Base-by-base conservation (phyloP, 108 stramenopile genomes). In the Skeletonema tropicum region DNA sequence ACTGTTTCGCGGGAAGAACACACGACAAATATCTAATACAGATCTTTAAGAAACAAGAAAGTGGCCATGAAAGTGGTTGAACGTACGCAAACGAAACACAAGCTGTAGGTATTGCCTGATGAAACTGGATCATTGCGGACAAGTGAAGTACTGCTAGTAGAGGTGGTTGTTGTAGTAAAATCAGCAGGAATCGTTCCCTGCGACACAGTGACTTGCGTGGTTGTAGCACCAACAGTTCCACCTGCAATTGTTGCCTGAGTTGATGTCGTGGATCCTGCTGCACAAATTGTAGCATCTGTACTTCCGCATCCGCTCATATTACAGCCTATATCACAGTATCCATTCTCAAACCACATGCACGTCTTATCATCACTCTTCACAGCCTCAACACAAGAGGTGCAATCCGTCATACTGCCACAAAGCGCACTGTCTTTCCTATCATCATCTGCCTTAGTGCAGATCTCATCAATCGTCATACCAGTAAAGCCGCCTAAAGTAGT, bases 391-490 rank as follows among this genome's bases (percentile, higher is more conserved):
- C 61, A 62, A 5, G n/a, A 48, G n/a, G 31, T 48, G 14, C 61
- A 62, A 17, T 62, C 61, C 15, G 15, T 49, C 61, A 48, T 41
- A 17, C 17, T 48, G 61, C 61, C 38, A 19, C 61, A 62, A 17
- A 62, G 61, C 7, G 61, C 61, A 41, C 45, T 48, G 46, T 62
- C 61, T 17, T 41, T 49, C 12, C 7, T 41, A 17, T 46, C 61
- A 49, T 62, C 19, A 41, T 48, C 61, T 7, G 38, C 38, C 46
- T 49, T n/a, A 0, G 38, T 49, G 7, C 61, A 62, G 61, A 62
- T 49, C 45, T 62, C 61, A 41, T 62, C 45, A n/a, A 49, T n/a
- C 38, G 45, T 62, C 45, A 41, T 62, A 17, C 61, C 46, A 49
- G 15, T 8, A n/a, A 41, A 41, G 12, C 39, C 58, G 58, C 39